Conservation (phyloP, 1,284 basidiomycete species). For the Rhodotorula mucilaginosa region DNA sequence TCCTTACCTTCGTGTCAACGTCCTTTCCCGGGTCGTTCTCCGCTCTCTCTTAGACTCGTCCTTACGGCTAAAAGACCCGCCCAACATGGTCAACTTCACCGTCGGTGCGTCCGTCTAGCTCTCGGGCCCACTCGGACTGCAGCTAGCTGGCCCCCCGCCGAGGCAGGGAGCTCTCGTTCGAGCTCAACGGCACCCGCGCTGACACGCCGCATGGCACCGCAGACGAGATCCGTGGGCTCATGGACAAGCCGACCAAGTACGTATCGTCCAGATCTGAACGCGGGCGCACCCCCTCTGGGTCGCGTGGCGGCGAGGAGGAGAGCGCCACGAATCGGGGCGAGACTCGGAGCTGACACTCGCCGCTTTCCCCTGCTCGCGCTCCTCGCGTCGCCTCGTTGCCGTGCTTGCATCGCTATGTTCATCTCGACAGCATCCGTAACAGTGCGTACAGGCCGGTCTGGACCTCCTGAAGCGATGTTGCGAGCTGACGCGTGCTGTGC, state of each 20-base stretch:
- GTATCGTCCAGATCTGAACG: neutral
- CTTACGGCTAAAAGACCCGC: slow-evolving; percentile 8
- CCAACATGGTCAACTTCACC: slow-evolving; percentile 42
- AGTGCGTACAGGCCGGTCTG: slow-evolving; percentile 19
- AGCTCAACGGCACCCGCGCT: slow-evolving; percentile 2
- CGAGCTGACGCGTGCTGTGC: neutral
- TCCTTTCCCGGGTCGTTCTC: slow-evolving; percentile 8
- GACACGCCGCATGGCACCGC: neutral
- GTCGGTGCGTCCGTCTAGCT: slow-evolving; percentile 27
- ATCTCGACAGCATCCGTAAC: slow-evolving; percentile 39
- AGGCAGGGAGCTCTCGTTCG: neutral
- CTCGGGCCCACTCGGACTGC: neutral
- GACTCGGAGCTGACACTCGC: slow-evolving; percentile 13
- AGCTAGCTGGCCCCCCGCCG: neutral
- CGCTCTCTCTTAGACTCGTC: slow-evolving; percentile 2
- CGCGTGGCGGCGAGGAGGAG: neutral
- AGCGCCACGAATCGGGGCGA: neutral
- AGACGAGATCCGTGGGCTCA: slow-evolving; percentile 45
- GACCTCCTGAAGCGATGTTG: no score
- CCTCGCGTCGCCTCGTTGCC: neutral
- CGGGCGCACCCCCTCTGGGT: neutral
- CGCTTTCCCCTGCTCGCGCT: slow-evolving; percentile 5
- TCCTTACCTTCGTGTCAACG: neutral
- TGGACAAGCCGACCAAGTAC: slow-evolving; percentile 45
- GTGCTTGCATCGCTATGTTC: neutral